Evolutionary conservation across 2,329 filamentous ascomycete species (phyloP).

Genomic region (Aphanocladium album): DNA sequence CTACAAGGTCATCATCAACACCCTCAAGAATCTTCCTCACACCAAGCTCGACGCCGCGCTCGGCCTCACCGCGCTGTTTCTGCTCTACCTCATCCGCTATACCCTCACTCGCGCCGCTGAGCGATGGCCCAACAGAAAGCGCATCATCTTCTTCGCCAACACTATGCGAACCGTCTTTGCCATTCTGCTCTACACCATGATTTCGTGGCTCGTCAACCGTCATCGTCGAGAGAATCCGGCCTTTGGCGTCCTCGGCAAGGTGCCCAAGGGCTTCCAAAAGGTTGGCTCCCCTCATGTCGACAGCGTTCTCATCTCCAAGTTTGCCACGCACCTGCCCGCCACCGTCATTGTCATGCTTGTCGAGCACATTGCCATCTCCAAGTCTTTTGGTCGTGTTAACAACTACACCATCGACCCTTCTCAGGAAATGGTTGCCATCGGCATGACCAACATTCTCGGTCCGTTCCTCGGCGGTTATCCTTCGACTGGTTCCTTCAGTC

Average conservation of each 20-base stretch:
- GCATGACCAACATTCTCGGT: conserved; percentile 67
- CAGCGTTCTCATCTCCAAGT: conserved; percentile 25
- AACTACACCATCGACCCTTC: conserved; percentile 78
- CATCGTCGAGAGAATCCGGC: conserved; percentile 56
- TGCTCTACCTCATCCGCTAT: conserved; percentile 72
- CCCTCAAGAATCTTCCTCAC: conserved; percentile 63
- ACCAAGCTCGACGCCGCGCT: conserved; percentile 77
- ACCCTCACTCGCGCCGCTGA: conserved; percentile 61
- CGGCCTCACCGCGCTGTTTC: conserved; percentile 72
- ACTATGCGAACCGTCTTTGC: conserved; percentile 89
- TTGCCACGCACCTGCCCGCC: conserved; percentile 63
- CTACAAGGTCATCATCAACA: conserved; percentile 79
- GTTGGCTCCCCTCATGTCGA: conserved; percentile 8
- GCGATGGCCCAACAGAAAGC: conserved; percentile 63
- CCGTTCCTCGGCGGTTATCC: conserved; percentile 80
- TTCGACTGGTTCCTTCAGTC: conserved; percentile 83
- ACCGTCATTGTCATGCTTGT: conserved; percentile 74
- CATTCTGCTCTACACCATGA: conserved; percentile 85
- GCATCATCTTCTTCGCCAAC: conserved; percentile 81
- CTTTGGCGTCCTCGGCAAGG: conserved; percentile 69
- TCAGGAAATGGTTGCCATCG: conserved; percentile 74
- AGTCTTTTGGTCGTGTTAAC: conserved; percentile 75
- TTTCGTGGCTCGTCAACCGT: conserved; percentile 81
- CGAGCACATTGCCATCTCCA: conserved; percentile 78
- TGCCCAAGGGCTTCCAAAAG: conserved; percentile 62